Base-by-base conservation (phyloP, 257 asterid species). In the Jasminum sambac region DNA sequence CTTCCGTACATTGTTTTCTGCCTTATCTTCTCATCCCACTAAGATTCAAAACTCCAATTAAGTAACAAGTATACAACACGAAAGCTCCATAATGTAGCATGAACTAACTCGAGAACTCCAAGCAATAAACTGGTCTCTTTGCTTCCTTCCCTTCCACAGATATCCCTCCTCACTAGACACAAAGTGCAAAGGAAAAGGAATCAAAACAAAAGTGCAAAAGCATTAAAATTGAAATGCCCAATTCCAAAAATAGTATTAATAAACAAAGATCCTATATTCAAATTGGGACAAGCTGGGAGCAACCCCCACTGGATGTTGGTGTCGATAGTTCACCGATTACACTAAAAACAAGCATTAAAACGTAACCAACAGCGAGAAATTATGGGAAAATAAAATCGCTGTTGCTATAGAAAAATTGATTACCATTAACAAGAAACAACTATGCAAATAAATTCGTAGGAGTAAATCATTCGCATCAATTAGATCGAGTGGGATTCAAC, bases 1-100 rank as follows among this genome's bases (percentile, higher is more conserved):
- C 95, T 85, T 64, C 98, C 98, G 67, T 88, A 90, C 98, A 95
- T 95, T 71, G 75, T 78, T 75, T 67, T 67, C 46, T n/a, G 39
- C 25, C 46, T 41, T 57, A 74, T 67, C 76, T 78, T 69, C 73
- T 64, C 61, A 39, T 25, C 63, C 30, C 50, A 75, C 55, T 42
- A 48, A 64, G 69, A 63, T 50, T 41, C 6, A 19, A 40, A 25
- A 73, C 72, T 68, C 70, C 60, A 52, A 57, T 68, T 25, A 39
- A 64, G 63, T 64, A 64, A 59, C 59, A 76, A 34, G 52, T 19
- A 25, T 34, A 61, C 73, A 63, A 63, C 74, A 67, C 63, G n/a
- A 9, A 41, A 64, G 68, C 64, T 73, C 42, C 71, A 73, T 8
- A 61, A 8, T 50, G 43, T 64, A 63, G 67, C 48, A 42, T 41